A percentile compares a stretch with the other conserved stretches of the same genome.
Conservation (phyloP, 257 asterid species). For the Gardenia jasminoides region DNA sequence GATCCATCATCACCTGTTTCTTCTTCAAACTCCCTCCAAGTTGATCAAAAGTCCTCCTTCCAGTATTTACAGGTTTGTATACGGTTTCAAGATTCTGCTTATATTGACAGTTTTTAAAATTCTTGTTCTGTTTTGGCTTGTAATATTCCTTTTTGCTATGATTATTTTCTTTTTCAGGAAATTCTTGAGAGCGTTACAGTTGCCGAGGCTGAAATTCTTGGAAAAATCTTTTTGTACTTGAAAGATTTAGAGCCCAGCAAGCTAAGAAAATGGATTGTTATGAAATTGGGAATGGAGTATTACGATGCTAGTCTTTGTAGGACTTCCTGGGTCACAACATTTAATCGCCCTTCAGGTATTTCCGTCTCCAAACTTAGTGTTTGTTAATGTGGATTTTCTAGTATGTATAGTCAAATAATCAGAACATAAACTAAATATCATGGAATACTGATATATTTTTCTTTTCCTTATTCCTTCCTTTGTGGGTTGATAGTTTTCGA, state of each 20-base stretch:
- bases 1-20: constrained; percentile 19
- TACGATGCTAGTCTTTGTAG: constrained; percentile 55
- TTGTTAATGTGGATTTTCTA: not conserved
- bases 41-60: constrained; percentile 27
- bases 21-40: constrained; percentile 24
- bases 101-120: too few relatives aligned
- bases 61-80: constrained; percentile 37
- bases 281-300: constrained; percentile 43
- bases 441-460: not conserved
- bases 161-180: constrained; percentile 31
- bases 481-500: constrained; percentile 9
- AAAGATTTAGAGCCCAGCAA: constrained; percentile 35
- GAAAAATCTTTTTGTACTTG: constrained; percentile 38
- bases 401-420: not conserved
- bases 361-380: not conserved
- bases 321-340: constrained; percentile 53
- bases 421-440: not conserved
- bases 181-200: constrained; percentile 45
- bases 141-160: not conserved
- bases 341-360: constrained; percentile 45
- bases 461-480: not conserved
- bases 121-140: too few relatives aligned
- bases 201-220: constrained; percentile 44
- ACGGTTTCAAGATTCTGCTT: not conserved
- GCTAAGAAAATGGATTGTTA: constrained; percentile 41